Base-by-base conservation (phyloP, 257 asterid genomes). In the Dorcoceras hygrometricum region DNA sequence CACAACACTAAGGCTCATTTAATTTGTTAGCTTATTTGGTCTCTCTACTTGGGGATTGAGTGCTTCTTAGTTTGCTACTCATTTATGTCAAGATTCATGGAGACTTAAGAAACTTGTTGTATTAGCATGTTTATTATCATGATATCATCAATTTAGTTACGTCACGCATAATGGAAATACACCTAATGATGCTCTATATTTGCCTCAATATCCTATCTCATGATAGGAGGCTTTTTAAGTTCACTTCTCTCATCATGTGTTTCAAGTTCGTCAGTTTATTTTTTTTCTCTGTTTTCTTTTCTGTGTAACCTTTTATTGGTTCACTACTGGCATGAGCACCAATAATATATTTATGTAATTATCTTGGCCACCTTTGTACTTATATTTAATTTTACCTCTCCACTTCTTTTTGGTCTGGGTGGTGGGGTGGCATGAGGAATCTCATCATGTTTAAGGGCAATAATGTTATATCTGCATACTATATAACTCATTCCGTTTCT, bases 11-110 rank as follows among this genome's bases (percentile, higher is more conserved):
- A 12, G 58, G 26, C 39, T 4, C 48, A 18, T 70, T 70, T 66
- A 39, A 23, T 19, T 43, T 50, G 70, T 31, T 72, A 22, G 58
- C 69, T 58, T 67, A 39, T 54, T 54, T 48, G 27, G 59, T 4
- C 20, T 16, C 16, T 51, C 57, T 55, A 36, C 69, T 27, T 43
- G 12, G 56, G 43, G 24, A 29, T 67, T 23, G 43, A 59, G 24
- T 23, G 57, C 25, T 59, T 54, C 19, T 60, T 31, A 31, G 59
- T 60, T 5, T 22, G 32, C 63, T 34, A 25, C 28, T 6, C 19
- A 22, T 57, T 26, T 46, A 31, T 36, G 50, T 66, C 54, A 22
- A 12, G 48, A 46, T 56, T 62, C 53, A 16, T 43, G 53, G 7
- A 12, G 20, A 43, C 53, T 3, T 16, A 16, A 43, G 6, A 4